Base-by-base conservation (phyloP, 331 rosid species). In the Prunus yedoensis region DNA sequence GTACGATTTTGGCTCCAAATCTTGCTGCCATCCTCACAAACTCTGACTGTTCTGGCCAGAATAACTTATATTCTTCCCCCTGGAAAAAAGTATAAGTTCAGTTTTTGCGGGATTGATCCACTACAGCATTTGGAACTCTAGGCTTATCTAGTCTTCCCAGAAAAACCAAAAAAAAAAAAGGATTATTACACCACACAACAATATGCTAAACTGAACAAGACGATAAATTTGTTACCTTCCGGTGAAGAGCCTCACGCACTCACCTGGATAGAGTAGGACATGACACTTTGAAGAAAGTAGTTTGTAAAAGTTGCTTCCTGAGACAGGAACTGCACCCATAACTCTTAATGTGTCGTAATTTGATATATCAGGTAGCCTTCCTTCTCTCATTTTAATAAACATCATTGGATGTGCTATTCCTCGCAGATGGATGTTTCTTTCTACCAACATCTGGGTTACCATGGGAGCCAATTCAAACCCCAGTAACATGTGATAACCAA, bases 31-130 rank as follows among this genome's bases (percentile, higher is more conserved):
- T 90, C 73, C 99, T 87, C 67, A 94, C 93, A 89, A 94, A 94
- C 85, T 94, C 99, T 1, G 97, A 86, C 80, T 78, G 90, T 78
- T 94, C 92, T 3, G 99, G 97, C 99, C 99, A 94, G 89, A 94
- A 90, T 43, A 94, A 76, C 82, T 88, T 89, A 81, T 91, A 90
- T 67, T 88, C 90, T 86, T 94, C 99, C 61, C 99, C 96, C 99
- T 94, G 84, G 45, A 70, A 76, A 30, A 52, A 18, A 70, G 63
- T 75, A 70, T 27, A n/a, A 53, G 57, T 73, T 56, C 49, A 32
- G 47, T n/a, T 57, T 49, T 50, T 13, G 5, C 25, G 4, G 28
- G 57, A 45, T 25, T 10, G 32, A 0, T 56, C 60, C 43, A 41
- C 10, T 46, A 66, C 52, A 27, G 27, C 7, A 60, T 13, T 53